Evolutionary conservation across 495 filamentous ascomycete genomes (phyloP).

Genomic region (Hypoxylon lenormandii): DNA sequence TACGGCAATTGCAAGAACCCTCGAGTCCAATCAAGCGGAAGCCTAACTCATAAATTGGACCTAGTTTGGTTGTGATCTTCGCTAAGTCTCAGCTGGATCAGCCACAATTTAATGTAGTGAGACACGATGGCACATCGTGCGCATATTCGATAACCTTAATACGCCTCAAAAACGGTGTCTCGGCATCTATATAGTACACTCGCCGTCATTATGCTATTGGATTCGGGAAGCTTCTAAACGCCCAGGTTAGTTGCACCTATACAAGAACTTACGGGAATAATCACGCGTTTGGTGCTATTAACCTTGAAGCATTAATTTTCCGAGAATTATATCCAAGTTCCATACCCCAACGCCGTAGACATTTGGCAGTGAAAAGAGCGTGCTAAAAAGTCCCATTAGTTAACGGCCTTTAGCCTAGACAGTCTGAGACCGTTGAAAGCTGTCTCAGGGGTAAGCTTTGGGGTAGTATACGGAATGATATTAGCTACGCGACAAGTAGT

Average conservation of each 20-base stretch:
- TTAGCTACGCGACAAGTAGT: neutral
- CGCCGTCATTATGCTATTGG: neutral
- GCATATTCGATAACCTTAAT: neutral
- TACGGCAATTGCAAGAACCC: neutral
- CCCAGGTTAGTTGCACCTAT: neutral
- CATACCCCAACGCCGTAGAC: too few species aligned
- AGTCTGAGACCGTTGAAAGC: too few species aligned
- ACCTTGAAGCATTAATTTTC: neutral
- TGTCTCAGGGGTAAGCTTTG: neutral
- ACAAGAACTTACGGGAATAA: neutral
- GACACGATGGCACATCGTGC: neutral
- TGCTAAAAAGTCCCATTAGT: too few species aligned
- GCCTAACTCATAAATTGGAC: too few species aligned
- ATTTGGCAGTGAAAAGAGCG: too few species aligned
- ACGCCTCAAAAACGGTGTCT: neutral
- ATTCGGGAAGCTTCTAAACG: slow-evolving; percentile 13
- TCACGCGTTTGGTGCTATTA: neutral
- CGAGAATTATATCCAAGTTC: neutral
- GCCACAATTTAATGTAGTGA: neutral
- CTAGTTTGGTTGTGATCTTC: neutral
- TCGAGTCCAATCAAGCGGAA: neutral
- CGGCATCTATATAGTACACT: neutral
- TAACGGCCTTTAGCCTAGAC: too few species aligned
- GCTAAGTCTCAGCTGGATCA: neutral
- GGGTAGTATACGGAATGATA: neutral